phyloP scores from a whole-genome alignment of 495 filamentous ascomycete species.

The Chaetomidium leptoderma region DNA sequence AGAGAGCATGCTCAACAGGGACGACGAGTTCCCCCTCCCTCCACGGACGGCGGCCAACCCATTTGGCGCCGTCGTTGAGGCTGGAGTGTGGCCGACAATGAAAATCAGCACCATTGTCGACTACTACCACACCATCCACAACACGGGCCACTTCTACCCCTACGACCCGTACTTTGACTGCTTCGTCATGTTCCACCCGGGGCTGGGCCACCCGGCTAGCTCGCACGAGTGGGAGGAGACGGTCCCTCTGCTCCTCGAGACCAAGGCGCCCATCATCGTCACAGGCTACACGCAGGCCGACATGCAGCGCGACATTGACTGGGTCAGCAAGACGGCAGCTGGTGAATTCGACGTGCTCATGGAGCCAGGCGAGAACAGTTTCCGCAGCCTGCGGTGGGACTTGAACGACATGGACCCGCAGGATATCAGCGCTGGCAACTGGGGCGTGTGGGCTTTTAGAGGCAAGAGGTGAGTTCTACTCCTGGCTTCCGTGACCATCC shows the following conservation, averaged over 20 bases:
- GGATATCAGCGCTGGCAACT: constrained; percentile 92
- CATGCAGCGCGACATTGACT: constrained; percentile 84
- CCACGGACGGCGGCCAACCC: constrained; percentile 78
- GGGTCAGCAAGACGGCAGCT: constrained; percentile 75
- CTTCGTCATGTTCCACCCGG: constrained; percentile 94
- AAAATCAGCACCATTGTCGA: constrained; percentile 97
- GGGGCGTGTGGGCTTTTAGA: constrained; percentile 93
- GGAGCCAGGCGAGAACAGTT: constrained; percentile 88
- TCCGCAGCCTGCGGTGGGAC: constrained; percentile 95
- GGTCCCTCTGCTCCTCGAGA: constrained; percentile 82
- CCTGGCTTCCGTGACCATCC: not conserved
- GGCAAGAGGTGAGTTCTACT: constrained; percentile 79
- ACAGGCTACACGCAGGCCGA: constrained; percentile 96
- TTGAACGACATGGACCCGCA: constrained; percentile 92
- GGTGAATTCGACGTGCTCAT: constrained; percentile 91
- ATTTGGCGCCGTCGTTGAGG: constrained; percentile 88
- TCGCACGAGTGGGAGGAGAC: constrained; percentile 92
- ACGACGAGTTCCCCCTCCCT: constrained; percentile 85
- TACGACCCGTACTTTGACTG: constrained; percentile 98
- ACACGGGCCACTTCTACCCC: constrained; percentile 79
- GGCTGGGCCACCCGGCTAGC: constrained; percentile 87
- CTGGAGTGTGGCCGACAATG: constrained; percentile 73
- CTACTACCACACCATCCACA: constrained; percentile 95
- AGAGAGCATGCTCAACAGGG: constrained; percentile 87
- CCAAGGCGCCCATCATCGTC: constrained; percentile 86